Evolutionary conservation across 805 yeast genomes (phyloP), one percentile per base, ranked within the genome.

Genomic region (Candida succiphila): DNA sequence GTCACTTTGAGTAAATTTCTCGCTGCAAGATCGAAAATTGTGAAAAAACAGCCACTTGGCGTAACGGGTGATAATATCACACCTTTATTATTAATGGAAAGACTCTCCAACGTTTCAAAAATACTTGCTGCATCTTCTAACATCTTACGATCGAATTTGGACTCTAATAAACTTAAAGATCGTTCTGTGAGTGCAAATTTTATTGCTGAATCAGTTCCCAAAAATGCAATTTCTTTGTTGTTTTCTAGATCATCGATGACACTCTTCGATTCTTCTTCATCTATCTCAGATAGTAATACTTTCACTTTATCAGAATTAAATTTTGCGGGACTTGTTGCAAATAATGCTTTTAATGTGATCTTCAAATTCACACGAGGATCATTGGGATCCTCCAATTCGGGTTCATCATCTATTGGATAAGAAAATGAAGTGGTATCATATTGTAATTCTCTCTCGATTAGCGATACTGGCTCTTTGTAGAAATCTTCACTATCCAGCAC

Each of bases 401-500:
- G 38, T 6, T 36, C 45, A 14, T 41, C 37, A 4, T 45, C 40
- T 12, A 46, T 42, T 7, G 63, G 49, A 31, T 49, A 58, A 18
- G 66, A 56, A 46, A 72, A 79, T 1, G 69, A 55, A 2, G 61
- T 55, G 25, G 60, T 61, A 1, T 72, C 54, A 31, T 78, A 53
- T 19, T 64, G 56, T 9, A 69, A 69, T 43, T 83, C 88, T 34
- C 81, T 71, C 44, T 79, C 86, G 34, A 79, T 60, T 79, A 83
- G 75, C 1, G 94, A 78, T 20, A 70, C 64, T 32, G 48, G 37
- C 20, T 67, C 71, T 28, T 67, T 75, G n/a, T n/a, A n/a, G 32
- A 64, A 59, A 19, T 70, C 62, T 17, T 72, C 75, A 14, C 47
- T 40, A 2, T 52, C 59, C 25, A 37, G 34, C 3, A 40, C 39